Base-by-base conservation (phyloP, 345 rosid genomes). In the Populus alba region DNA sequence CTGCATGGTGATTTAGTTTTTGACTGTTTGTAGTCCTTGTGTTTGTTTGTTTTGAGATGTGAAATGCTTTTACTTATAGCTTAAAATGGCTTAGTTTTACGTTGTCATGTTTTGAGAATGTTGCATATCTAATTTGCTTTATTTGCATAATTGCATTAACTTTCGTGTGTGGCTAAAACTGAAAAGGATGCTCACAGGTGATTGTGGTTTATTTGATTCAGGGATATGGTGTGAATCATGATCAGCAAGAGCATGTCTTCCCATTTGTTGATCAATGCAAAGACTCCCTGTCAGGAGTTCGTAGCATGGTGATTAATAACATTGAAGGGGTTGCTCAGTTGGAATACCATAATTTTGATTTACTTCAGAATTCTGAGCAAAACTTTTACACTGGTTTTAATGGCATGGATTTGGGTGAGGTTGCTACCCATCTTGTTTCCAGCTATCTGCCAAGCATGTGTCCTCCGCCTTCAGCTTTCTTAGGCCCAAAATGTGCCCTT, bases 401-500 rank as follows among this genome's bases (percentile, higher is more conserved):
- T n/a, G 73, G 84, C 76, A 72, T 90, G 13, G 81, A 79, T 71
- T 85, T 85, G 53, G 80, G 81, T 85, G 90, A 89, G 80, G 92
- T 90, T 80, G 83, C 85, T 55, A 38, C 90, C 62, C 84, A 79
- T 79, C 89, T 90, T 73, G 78, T 89, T 77, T 81, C 92, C 72
- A 75, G 85, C 69, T 90, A 88, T 79, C 81, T 92, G 39, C 93
- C 93, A 61, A 87, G 90, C 57, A 85, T 91, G 61, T 92, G 88
- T 71, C 98, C 88, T 59, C 97, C 97, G 18, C 95, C 97, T 20
- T 89, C 98, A 75, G 99, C 99, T 45, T 97, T 92, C 87, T 80
- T 97, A 76, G 98, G 99, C 62, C 98, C 99, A 18, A 97, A 90
- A 83, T 97, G 99, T 84, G 92, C 98, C 2, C 98, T 97, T 82